Conservation (phyloP, 306 rosid species). For the Inga leiocalycina region DNA sequence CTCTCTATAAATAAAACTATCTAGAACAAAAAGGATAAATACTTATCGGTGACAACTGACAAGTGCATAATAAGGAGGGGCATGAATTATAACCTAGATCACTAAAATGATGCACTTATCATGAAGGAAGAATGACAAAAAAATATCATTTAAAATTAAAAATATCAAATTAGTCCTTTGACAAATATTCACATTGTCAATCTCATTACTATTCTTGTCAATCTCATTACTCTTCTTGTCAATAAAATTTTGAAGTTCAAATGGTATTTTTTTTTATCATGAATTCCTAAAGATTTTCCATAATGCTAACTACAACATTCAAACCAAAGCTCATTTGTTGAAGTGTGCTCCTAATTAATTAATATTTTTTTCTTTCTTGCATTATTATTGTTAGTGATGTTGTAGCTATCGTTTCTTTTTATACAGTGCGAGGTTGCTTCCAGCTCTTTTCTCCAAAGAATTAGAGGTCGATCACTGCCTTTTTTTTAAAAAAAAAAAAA, state of each 20-base stretch:
- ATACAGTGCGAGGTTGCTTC: neutral
- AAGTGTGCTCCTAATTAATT: neutral
- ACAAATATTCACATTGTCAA: too few relatives aligned
- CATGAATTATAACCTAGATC: slow-evolving; percentile 34
- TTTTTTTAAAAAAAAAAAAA: neutral
- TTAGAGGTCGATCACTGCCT: neutral
- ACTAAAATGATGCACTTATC: slow-evolving; percentile 38
- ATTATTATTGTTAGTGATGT: neutral
- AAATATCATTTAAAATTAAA: too few relatives aligned
- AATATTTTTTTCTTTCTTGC: neutral
- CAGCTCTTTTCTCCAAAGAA: neutral
- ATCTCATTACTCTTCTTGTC: too few relatives aligned
- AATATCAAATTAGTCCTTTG: too few relatives aligned
- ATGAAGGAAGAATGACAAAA: neutral
- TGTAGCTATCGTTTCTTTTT: neutral
- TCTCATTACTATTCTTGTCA: too few relatives aligned
- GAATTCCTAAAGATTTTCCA: slow-evolving; percentile 9
- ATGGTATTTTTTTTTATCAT: neutral
- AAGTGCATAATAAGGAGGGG: neutral
- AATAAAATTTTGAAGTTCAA: too few relatives aligned
- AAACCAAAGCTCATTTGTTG: slow-evolving; percentile 20
- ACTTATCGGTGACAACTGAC: neutral
- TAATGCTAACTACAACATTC: slow-evolving; percentile 3
- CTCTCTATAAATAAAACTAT: neutral
- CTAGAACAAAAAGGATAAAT: neutral